Conservation (phyloP, 208 protist genomes). For the Polymyxa betae region DNA sequence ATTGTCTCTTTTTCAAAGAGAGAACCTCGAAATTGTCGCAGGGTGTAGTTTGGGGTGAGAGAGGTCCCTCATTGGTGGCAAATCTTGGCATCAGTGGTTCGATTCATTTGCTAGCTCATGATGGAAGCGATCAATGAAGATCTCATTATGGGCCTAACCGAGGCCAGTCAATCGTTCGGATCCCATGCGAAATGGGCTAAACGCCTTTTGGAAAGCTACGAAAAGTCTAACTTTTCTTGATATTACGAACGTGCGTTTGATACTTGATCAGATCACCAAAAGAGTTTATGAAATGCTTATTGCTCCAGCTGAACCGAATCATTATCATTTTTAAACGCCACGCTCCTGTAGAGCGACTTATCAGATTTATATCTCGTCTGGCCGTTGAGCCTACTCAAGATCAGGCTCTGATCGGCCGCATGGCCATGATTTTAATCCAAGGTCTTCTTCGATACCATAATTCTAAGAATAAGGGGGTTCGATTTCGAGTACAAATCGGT, state of each 20-base stretch:
- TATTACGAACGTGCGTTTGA: not conserved
- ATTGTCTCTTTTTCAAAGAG: too few relatives aligned
- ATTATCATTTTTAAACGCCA: not conserved
- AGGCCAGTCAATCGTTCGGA: conserved; percentile 30
- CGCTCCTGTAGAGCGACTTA: not conserved
- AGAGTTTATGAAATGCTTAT: not conserved
- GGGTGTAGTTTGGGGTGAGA: too few relatives aligned
- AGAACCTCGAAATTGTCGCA: too few relatives aligned
- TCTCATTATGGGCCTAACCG: not conserved
- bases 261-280: conserved; percentile 2
- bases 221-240: not conserved
- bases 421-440: conserved; percentile 15
- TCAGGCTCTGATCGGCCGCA: not conserved
- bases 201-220: not conserved
- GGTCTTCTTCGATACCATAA: not conserved
- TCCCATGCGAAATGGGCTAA: conserved; percentile 18
- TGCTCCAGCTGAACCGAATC: not conserved
- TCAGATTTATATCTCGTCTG: not conserved
- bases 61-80: too few relatives aligned
- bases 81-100: too few relatives aligned
- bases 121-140: too few relatives aligned
- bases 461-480: conserved; percentile 41
- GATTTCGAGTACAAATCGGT: not conserved
- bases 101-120: too few relatives aligned
- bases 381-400: not conserved